A percentile compares a stretch with the other conserved stretches of the same genome.
These are phyloP conservation scores for Cyberlindnera americana DNA, from an alignment of 805 yeast genomes.

Conservation along the genomic window DNA sequence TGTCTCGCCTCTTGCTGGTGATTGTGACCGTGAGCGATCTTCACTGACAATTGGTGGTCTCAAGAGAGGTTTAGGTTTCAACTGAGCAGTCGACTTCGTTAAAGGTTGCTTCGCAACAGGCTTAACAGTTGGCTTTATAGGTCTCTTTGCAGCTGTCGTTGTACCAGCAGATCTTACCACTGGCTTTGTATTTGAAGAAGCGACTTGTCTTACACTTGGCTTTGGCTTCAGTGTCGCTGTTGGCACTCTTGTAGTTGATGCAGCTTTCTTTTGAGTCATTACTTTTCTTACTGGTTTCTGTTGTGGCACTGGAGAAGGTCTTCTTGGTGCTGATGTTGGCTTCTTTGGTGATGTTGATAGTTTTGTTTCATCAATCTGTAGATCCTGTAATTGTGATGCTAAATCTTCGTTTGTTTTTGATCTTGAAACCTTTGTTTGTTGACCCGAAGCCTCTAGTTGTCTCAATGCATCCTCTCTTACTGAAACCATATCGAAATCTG, in stretches of 20 bases:
- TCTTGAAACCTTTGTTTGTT: slow-evolving; percentile 20
- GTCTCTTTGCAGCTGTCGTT: slow-evolving; percentile 9
- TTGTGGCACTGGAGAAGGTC: slow-evolving; percentile 8
- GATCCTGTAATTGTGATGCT: slow-evolving; percentile 1
- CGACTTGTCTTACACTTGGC: no score
- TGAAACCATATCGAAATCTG: slow-evolving; percentile 19
- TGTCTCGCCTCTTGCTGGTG: slow-evolving; percentile 17
- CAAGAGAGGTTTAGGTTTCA: slow-evolving; percentile 5
- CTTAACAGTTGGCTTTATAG: slow-evolving; percentile 5
- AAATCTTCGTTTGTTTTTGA: slow-evolving; percentile 12
- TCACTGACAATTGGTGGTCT: slow-evolving; percentile 5
- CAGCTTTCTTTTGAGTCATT: slow-evolving; percentile 9
- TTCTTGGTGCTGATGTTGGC: neutral
- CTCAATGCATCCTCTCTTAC: slow-evolving; percentile 25
- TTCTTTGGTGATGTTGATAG: slow-evolving; percentile 10
- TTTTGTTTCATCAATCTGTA: slow-evolving; percentile 4
- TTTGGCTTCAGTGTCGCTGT: slow-evolving; percentile 3
- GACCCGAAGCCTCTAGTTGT: slow-evolving; percentile 26
- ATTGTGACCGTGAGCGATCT: slow-evolving; percentile 20
- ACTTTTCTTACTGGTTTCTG: slow-evolving; percentile 6
- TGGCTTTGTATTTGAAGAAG: no score
- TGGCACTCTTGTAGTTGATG: slow-evolving; percentile 14
- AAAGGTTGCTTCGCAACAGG: slow-evolving; percentile 2
- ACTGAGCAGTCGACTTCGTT: neutral
- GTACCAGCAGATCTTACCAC: slow-evolving; percentile 7